Evolutionary conservation across 768 basidiomycete species (phyloP), one percentile per base, ranked within the genome.

Genomic region (Amanita inopinata): DNA sequence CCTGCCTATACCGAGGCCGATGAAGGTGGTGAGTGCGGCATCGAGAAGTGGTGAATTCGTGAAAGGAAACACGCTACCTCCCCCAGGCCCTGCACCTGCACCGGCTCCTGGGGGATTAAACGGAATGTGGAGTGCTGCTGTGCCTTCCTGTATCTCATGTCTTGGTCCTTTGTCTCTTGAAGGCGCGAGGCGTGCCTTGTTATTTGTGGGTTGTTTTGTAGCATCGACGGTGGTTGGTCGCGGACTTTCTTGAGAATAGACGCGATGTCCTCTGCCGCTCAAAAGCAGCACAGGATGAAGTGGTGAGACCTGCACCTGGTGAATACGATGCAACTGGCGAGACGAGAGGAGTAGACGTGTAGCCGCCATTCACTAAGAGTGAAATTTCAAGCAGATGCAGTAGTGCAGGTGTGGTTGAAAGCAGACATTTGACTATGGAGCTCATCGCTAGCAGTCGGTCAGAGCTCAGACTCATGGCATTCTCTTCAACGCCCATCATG

Each of bases 1-100:
- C 66, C 54, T 51, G 74, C 76, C 72, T 60, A 81, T 69, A 39
- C 67, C 66, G 46, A 83, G 59, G n/a, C 78, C 79, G 49, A 82
- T 62, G 10, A 76, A 53, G 0, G 79, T 74, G 5, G 78, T 80
- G 24, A 79, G 52, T 5, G 74, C 67, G 22, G 73, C 76, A 59
- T 82, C 77, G 15, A 67, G 47, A 15, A 71, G 45, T n/a, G 70
- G 67, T 3, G 61, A 64, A 19, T 57, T 62, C n/a, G 68, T 69
- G 33, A 68, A 49, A 5, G 60, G 51, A 46, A 66, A 67, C 5
- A 40, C 12, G 27, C 60, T 58, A 14, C 50, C 54, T 5, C 64
- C 63, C 8, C 62, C 63, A 12, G 51, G 30, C 22, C 53, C 58
- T 5, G 58, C 50, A 31, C 61, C 61, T 23, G 53, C 62, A 1